Conservation (phyloP, 2,329 filamentous ascomycete genomes). For the Lachnellula cervina region DNA sequence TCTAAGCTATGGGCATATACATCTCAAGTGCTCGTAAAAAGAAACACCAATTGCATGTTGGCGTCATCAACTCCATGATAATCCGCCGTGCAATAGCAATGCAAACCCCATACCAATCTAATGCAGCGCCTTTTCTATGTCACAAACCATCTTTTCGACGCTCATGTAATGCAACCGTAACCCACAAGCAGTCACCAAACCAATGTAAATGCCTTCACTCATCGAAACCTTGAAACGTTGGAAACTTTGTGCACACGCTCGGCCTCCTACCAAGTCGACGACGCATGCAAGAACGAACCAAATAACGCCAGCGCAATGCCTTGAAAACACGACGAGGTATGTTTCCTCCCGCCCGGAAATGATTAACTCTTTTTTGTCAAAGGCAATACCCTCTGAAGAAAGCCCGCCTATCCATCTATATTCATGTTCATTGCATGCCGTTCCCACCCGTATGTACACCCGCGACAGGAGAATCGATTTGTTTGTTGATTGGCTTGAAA, state of each 20-base stretch:
- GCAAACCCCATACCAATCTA: not conserved
- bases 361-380: slow-evolving; percentile 4
- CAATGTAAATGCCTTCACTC: slow-evolving; percentile 3
- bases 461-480: slow-evolving; percentile 35
- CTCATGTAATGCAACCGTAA: not conserved
- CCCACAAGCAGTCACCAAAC: not conserved
- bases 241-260: not conserved
- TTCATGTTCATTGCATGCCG: slow-evolving; percentile 19
- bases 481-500: slow-evolving; percentile 55
- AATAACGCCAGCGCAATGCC: slow-evolving; percentile 21
- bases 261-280: not conserved
- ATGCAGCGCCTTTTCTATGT: slow-evolving; percentile 7
- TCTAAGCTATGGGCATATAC: no score
- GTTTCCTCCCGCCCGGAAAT: no score
- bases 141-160: not conserved
- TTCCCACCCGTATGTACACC: slow-evolving; percentile 25
- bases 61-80: not conserved
- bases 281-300: not conserved
- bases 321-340: no score
- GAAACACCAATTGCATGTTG: not conserved
- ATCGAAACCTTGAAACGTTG: not conserved
- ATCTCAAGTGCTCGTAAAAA: not conserved
- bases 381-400: slow-evolving; percentile 19
- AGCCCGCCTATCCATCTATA: slow-evolving; percentile 6
- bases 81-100: not conserved